phyloP scores from a whole-genome alignment of 75 land plant species.

The Cunninghamia lanceolata region DNA sequence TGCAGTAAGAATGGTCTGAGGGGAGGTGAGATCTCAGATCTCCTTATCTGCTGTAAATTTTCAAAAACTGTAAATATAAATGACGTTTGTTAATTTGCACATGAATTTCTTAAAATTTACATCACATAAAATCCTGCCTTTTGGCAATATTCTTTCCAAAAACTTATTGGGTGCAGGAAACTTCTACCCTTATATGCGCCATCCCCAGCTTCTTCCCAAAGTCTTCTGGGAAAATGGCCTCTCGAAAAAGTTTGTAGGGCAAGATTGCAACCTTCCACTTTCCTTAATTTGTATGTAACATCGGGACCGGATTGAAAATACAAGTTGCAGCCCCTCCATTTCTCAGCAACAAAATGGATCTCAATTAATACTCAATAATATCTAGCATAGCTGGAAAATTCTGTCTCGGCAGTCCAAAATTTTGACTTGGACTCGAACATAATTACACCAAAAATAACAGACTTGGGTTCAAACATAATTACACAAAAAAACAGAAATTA shows the following conservation, averaged over 20 bases:
- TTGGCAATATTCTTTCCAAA: not conserved
- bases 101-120: not conserved
- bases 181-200: not conserved
- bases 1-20: not conserved
- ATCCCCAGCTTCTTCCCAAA: not conserved
- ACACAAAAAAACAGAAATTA: too few species aligned
- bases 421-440: too few species aligned
- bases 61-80: not conserved
- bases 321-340: not conserved
- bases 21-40: not conserved
- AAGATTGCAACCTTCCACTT: not conserved
- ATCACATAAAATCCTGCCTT: not conserved
- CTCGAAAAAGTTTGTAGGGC: not conserved
- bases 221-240: not conserved
- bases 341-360: not conserved
- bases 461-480: too few species aligned
- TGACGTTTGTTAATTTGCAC: not conserved
- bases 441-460: too few species aligned
- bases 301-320: not conserved
- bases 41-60: not conserved
- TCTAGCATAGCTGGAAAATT: too few species aligned
- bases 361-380: too few species aligned
- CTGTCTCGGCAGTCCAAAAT: too few species aligned
- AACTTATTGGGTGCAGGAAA: not conserved
- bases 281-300: not conserved